Evolutionary conservation across 2,329 filamentous ascomycete genomes (phyloP).

Genomic region (Pezicula carpinea): DNA sequence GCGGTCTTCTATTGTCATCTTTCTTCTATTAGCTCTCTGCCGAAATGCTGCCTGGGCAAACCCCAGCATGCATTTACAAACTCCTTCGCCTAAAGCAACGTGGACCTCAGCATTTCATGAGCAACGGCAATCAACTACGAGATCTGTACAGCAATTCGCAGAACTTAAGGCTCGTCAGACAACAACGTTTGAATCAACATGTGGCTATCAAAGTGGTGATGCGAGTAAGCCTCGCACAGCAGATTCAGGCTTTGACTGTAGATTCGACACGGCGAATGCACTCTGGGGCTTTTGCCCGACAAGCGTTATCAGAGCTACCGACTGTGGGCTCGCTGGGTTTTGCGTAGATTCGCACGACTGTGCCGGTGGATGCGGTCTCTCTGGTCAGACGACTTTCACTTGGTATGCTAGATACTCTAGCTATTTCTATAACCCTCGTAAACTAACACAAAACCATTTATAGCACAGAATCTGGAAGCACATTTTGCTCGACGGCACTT

Average conservation of each 20-base stretch:
- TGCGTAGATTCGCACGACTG: constrained; percentile 30
- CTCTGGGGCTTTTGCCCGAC: constrained; percentile 38
- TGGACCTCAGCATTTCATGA: neutral
- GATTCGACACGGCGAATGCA: constrained; percentile 29
- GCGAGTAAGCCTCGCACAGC: constrained; percentile 26
- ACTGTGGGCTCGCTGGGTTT: constrained; percentile 34
- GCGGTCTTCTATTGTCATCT: too few species aligned
- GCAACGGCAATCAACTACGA: neutral
- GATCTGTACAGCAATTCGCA: neutral
- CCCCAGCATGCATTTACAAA: neutral
- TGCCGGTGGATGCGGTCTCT: neutral
- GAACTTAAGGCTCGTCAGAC: neutral
- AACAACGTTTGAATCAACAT: constrained; percentile 13
- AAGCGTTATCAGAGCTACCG: constrained; percentile 29
- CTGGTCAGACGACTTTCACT: neutral
- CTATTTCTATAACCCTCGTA: constrained; percentile 20
- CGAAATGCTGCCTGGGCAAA: too few species aligned
- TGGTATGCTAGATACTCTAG: too few species aligned
- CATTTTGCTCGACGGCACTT: constrained; percentile 30
- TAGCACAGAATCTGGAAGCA: constrained; percentile 7
- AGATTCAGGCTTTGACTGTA: constrained; percentile 31
- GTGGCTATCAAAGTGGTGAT: constrained; percentile 31
- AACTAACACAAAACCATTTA: neutral
- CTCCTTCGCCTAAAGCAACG: neutral
- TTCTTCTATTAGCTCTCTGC: too few species aligned